phyloP scores from a whole-genome alignment of 257 asterid genomes.

The Fraxinus pennsylvanica region DNA sequence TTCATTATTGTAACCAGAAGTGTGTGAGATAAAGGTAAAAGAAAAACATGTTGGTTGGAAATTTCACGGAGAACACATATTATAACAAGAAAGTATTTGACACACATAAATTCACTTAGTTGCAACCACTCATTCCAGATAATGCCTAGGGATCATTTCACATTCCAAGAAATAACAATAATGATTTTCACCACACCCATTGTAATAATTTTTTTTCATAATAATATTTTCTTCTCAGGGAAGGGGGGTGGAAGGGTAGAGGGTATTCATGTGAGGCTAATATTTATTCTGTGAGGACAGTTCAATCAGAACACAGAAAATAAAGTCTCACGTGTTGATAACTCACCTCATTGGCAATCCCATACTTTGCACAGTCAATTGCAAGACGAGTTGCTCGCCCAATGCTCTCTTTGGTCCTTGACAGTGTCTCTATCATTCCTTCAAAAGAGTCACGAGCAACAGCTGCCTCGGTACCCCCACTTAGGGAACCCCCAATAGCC shows the following conservation, averaged over 20 bases:
- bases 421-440: conserved; percentile 98
- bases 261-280: conserved; percentile 6
- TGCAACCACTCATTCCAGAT: background rate
- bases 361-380: conserved; percentile 95
- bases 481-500: conserved; percentile 72
- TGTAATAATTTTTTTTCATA: background rate
- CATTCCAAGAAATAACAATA: background rate
- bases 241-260: background rate
- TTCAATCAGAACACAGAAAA: conserved; percentile 3
- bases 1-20: background rate
- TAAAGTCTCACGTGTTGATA: conserved; percentile 19
- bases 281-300: conserved; percentile 1
- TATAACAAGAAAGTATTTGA: background rate
- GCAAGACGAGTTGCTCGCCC: conserved; percentile 99
- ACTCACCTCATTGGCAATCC: conserved; percentile 87
- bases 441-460: conserved; percentile 99
- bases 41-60: background rate
- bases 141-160: background rate
- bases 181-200: background rate
- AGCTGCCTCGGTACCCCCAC: conserved; percentile 95
- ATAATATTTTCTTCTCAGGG: background rate
- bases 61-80: background rate
- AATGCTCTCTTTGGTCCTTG: conserved; percentile 97
- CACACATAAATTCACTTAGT: background rate
- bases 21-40: background rate